Percentiles rank a stretch among this genome's conserved stretches.
Conservation (phyloP, 441 rosid genomes). For the Populus hybrid region DNA sequence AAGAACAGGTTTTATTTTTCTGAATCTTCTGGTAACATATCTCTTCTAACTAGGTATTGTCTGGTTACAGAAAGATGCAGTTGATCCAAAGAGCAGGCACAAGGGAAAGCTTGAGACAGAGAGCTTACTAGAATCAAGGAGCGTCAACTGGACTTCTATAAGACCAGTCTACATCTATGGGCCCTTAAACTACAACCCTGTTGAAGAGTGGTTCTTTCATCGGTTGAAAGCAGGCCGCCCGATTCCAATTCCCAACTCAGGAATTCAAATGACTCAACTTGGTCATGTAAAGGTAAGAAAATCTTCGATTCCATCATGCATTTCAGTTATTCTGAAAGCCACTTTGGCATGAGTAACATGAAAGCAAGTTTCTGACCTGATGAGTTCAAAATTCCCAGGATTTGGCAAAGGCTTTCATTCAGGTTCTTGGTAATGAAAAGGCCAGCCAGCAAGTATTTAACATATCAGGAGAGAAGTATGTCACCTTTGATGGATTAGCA, state of each 20-base stretch:
- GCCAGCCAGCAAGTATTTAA: slow-evolving; percentile 84
- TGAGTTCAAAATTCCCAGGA: slow-evolving; percentile 47
- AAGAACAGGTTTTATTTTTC: neutral
- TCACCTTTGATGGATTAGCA: slow-evolving; percentile 87
- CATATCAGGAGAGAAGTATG: slow-evolving; percentile 89
- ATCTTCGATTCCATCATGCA: slow-evolving; percentile 3
- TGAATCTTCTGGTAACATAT: neutral
- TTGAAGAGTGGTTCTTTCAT: slow-evolving; percentile 99
- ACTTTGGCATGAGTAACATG: neutral
- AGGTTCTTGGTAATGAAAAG: slow-evolving; percentile 80
- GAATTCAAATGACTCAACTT: slow-evolving; percentile 77
- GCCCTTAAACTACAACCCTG: slow-evolving; percentile 95
- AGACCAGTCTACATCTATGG: slow-evolving; percentile 95
- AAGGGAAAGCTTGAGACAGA: slow-evolving; percentile 94
- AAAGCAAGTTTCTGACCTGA: slow-evolving; percentile 13
- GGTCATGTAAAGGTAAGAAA: slow-evolving; percentile 87
- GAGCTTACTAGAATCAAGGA: slow-evolving; percentile 53
- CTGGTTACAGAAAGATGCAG: slow-evolving; percentile 63
- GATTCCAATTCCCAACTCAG: slow-evolving; percentile 85
- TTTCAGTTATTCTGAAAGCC: neutral
- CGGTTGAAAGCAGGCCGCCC: slow-evolving; percentile 92
- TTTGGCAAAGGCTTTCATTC: slow-evolving; percentile 70
- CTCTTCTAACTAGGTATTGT: slow-evolving; percentile 12
- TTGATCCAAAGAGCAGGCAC: slow-evolving; percentile 97
- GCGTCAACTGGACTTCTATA: slow-evolving; percentile 85